Conservation (phyloP, 805 yeast species). For the Cephaloascus fragrans region DNA sequence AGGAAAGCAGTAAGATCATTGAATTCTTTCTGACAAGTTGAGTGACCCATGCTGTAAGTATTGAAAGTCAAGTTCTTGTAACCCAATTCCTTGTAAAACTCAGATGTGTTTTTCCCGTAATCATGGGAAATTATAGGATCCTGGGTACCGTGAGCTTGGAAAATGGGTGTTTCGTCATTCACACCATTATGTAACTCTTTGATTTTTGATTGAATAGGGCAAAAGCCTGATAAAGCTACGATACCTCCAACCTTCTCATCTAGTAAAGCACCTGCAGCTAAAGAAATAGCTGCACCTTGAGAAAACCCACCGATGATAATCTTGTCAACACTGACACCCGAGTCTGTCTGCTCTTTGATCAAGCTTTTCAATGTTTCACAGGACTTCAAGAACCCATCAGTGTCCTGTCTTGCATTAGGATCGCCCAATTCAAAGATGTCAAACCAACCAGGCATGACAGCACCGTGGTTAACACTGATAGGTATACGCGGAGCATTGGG, state of each 20-base stretch:
- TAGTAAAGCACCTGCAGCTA: conserved; percentile 46
- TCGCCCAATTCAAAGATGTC: conserved; percentile 54
- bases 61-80: conserved; percentile 29
- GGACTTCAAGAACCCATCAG: conserved; percentile 41
- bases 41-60: conserved; percentile 54
- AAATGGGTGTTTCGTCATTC: conserved; percentile 63
- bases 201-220: conserved; percentile 20
- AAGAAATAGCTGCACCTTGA: conserved; percentile 82
- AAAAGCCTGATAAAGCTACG: conserved; percentile 69
- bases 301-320: conserved; percentile 93
- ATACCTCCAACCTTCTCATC: conserved; percentile 71
- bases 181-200: conserved; percentile 12
- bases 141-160: conserved; percentile 79
- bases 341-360: conserved; percentile 43
- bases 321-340: conserved; percentile 48
- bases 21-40: conserved; percentile 60
- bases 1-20: conserved; percentile 33
- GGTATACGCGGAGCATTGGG: conserved; percentile 82
- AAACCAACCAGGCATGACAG: conserved; percentile 78
- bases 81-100: conserved; percentile 40
- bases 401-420: conserved; percentile 36
- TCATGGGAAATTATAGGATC: conserved; percentile 55
- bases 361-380: conserved; percentile 33
- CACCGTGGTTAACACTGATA: conserved; percentile 59
- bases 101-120: conserved; percentile 28